Evolutionary conservation across 495 filamentous ascomycete species (phyloP), one percentile per base, ranked within the genome.

Genomic region (Delitschia confertaspora): DNA sequence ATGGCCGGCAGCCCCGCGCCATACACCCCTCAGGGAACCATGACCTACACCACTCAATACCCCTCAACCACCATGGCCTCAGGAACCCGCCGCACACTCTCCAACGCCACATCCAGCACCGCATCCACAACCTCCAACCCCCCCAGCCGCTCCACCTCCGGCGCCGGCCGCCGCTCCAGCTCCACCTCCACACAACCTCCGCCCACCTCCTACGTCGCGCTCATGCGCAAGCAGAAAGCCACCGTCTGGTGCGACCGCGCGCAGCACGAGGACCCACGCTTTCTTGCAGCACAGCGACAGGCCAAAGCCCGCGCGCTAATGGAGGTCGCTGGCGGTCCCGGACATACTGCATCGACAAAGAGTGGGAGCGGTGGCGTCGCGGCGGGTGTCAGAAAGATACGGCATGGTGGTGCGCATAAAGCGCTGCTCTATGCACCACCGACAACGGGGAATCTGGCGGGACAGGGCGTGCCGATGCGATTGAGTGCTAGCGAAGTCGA

Each of bases 241-340:
- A 99, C 91, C 0, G 91, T 99, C 6, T 99, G 91, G 91, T 95
- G 89, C 64, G 93, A 96, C 53, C 87, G 88, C 39, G 75, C 88
- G 10, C 91, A 99, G 56, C 76, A 82, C 37, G 87, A 96, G 64
- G 93, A 99, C 64, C 84, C 93, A 7, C 73, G 86, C 17, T 60
- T 93, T 41, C 62, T 81, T 4, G 86, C 85, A 18, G 76, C 83
- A 54, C 84, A 93, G 55, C 72, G 81, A 44, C 77, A 76, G 2
- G 93, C 88, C 38, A 94, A 89, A 66, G 73, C 80, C 64, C 68
- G 86, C 36, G 93, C 93, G 2, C 78, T 79, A 32, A 75, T 79
- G 46, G 89, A 96, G 64, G 76, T 96, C 18, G 71, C 78, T 45
- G 79, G 80, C 37, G 67, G 72, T 37, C 40, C 50, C 11, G 49